phyloP scores from a whole-genome alignment of 371 early-diverging fungal genomes.

The Chytridium lagenaria region DNA sequence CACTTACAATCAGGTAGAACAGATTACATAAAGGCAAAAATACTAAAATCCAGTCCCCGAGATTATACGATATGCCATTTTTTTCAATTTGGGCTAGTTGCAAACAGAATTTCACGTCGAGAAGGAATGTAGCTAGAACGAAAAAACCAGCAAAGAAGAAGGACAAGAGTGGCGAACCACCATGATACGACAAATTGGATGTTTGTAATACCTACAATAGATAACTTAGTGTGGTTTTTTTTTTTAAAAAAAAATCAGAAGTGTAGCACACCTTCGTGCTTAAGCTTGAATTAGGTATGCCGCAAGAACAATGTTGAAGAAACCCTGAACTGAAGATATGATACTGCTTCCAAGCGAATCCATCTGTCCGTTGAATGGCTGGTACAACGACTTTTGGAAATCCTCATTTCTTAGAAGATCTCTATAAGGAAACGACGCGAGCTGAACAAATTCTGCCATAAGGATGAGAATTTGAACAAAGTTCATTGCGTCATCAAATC shows the following conservation, averaged over 20 bases:
- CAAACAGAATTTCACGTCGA: not conserved
- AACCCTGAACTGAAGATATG: constrained; percentile 13
- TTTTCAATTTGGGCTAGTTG: constrained; percentile 8
- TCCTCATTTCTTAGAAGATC: constrained; percentile 38
- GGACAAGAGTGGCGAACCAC: constrained; percentile 40
- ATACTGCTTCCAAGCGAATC: constrained; percentile 26
- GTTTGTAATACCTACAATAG: constrained; percentile 27
- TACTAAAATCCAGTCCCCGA: constrained; percentile 33
- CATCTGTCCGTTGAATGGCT: constrained; percentile 4
- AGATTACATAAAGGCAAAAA: constrained; percentile 38
- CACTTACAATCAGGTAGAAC: constrained; percentile 39
- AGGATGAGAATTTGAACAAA: constrained; percentile 33
- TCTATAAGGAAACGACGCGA: constrained; percentile 42
- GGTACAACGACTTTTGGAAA: constrained; percentile 35
- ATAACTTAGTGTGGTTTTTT: too few relatives aligned
- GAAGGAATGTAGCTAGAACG: not conserved
- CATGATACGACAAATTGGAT: constrained; percentile 44
- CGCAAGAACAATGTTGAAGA: constrained; percentile 33
- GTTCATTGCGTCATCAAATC: constrained; percentile 29
- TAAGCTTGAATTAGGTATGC: constrained; percentile 31
- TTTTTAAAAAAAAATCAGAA: not conserved
- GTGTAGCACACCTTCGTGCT: constrained; percentile 1
- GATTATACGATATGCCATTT: not conserved
- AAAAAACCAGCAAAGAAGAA: constrained; percentile 17
- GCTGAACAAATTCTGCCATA: constrained; percentile 39